Percentiles rank a stretch among this genome's conserved stretches.
These are phyloP conservation scores for Phylloporus arenicola DNA, from an alignment of 768 basidiomycete genomes.

Conservation along the genomic window DNA sequence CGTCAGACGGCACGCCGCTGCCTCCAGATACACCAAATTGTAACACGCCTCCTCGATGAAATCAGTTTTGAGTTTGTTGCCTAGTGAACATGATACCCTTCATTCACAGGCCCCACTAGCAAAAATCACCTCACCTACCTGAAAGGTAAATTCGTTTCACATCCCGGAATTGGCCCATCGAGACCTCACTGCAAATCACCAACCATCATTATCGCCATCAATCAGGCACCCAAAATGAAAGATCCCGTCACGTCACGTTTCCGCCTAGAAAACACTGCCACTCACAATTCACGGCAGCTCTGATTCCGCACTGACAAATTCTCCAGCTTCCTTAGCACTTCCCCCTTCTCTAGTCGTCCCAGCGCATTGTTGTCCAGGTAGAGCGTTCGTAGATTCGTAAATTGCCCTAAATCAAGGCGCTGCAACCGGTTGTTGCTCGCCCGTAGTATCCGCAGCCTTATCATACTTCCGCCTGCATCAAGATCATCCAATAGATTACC, in stretches of 20 bases:
- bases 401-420: conserved; percentile 54
- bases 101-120: conserved; percentile 16
- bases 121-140: conserved; percentile 47
- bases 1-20: conserved; percentile 80
- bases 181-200: conserved; percentile 37
- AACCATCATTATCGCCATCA: conserved; percentile 31
- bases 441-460: conserved; percentile 76
- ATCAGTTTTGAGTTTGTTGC: conserved; percentile 59
- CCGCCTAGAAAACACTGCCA: conserved; percentile 23
- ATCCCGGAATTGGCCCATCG: conserved; percentile 73
- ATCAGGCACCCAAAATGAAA: conserved; percentile 35
- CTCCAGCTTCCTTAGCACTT: conserved; percentile 68
- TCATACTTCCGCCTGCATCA: conserved; percentile 49
- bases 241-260: conserved; percentile 33
- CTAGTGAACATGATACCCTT: conserved; percentile 38
- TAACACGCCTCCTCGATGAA: conserved; percentile 76
- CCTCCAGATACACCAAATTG: conserved; percentile 87
- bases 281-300: conserved; percentile 68
- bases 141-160: conserved; percentile 93
- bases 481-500: conserved; percentile 62
- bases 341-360: conserved; percentile 44
- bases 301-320: conserved; percentile 92
- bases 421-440: conserved; percentile 76
- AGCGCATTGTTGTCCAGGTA: conserved; percentile 87
- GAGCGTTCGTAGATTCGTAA: conserved; percentile 77